Evolutionary conservation across 2,329 filamentous ascomycete genomes (phyloP).

Genomic region (Colletotrichum theobromicola): DNA sequence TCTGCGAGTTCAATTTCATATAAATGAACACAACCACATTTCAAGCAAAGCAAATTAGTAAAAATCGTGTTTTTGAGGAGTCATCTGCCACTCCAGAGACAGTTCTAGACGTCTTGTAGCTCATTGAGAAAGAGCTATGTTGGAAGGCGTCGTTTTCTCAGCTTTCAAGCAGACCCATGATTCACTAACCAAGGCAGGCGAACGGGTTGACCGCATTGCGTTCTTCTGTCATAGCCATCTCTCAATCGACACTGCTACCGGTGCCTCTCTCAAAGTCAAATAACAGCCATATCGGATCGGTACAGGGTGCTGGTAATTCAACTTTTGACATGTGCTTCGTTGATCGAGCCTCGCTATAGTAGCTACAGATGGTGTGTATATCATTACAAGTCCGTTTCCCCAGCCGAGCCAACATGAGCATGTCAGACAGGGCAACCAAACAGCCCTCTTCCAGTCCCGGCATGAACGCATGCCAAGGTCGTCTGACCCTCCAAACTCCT

Average conservation of each 20-base stretch:
- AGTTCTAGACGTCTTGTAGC: not conserved
- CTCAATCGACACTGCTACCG: not conserved
- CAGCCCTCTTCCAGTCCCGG: not conserved
- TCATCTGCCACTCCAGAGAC: not conserved
- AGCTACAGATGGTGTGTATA: slow-evolving; percentile 19
- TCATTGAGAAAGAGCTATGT: not conserved
- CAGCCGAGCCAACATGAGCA: not conserved
- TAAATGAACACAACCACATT: not conserved
- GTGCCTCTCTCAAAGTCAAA: not conserved
- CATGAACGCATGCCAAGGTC: not conserved
- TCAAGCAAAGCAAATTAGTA: not conserved
- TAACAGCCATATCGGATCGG: not conserved
- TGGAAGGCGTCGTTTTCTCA: not conserved
- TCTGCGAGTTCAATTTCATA: not conserved
- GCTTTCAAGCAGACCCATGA: not conserved
- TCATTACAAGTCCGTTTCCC: slow-evolving; percentile 16
- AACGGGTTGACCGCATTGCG: not conserved
- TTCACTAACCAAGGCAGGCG: not conserved
- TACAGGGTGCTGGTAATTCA: not conserved
- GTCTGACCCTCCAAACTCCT: not conserved
- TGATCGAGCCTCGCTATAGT: slow-evolving; percentile 13
- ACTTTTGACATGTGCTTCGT: slow-evolving; percentile 15
- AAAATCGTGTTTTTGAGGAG: not conserved
- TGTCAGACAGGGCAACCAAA: not conserved
- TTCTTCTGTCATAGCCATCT: not conserved